Conservation (phyloP, 2,329 filamentous ascomycete species). For the Colletotrichum orbiculare region DNA sequence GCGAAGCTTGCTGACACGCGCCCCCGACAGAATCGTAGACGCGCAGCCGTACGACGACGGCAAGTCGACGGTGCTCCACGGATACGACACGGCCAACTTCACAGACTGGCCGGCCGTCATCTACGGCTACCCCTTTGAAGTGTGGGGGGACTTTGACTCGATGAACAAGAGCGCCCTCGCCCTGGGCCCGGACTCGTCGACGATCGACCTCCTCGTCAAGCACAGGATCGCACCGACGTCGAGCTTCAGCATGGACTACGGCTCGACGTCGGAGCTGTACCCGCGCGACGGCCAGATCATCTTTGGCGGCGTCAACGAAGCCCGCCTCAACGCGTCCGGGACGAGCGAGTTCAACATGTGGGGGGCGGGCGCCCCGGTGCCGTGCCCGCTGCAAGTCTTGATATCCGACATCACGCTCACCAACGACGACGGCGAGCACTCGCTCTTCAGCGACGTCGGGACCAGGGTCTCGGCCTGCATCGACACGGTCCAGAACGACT, state of each 20-base stretch:
- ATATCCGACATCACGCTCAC: slow-evolving; percentile 35
- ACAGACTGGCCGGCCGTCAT: slow-evolving; percentile 33
- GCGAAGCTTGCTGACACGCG: neutral
- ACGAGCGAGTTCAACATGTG: slow-evolving; percentile 32
- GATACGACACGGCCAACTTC: slow-evolving; percentile 35
- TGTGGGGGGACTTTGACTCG: slow-evolving; percentile 36
- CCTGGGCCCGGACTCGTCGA: slow-evolving; percentile 36
- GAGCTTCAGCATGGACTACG: slow-evolving; percentile 35
- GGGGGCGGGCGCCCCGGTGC: slow-evolving; percentile 24
- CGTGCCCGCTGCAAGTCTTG: slow-evolving; percentile 37
- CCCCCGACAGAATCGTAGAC: slow-evolving; percentile 5
- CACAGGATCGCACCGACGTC: slow-evolving; percentile 23
- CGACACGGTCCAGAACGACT: slow-evolving; percentile 38
- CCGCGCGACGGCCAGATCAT: slow-evolving; percentile 36
- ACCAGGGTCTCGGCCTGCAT: slow-evolving; percentile 36
- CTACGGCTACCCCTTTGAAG: slow-evolving; percentile 35
- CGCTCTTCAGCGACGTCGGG: slow-evolving; percentile 31
- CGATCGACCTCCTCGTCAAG: slow-evolving; percentile 27
- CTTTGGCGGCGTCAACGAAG: slow-evolving; percentile 35
- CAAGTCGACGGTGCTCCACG: slow-evolving; percentile 28
- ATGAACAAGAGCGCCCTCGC: slow-evolving; percentile 37
- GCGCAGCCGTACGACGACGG: slow-evolving; percentile 21
- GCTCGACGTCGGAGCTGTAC: slow-evolving; percentile 34
- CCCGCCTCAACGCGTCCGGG: slow-evolving; percentile 30
- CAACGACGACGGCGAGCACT: slow-evolving; percentile 36